Conservation (phyloP, 306 rosid species). For the Herpetospermum pedunculosum region DNA sequence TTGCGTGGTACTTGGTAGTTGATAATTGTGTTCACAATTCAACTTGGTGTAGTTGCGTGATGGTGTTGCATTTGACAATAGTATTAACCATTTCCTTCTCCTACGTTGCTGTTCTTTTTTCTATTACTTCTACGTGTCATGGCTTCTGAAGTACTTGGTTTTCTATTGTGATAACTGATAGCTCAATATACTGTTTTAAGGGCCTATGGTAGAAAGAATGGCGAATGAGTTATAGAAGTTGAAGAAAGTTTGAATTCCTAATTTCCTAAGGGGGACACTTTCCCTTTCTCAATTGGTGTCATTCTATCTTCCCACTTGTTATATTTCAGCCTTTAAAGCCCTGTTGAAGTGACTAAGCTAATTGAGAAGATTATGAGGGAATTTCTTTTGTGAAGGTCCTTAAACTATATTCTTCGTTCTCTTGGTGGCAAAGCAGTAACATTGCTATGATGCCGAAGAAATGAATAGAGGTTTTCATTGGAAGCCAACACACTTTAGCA, state of each 20-base stretch:
- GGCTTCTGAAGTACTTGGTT: background rate
- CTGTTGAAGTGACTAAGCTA: background rate
- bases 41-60: constrained; percentile 1
- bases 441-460: background rate
- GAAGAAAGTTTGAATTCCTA: background rate
- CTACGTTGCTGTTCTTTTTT: background rate
- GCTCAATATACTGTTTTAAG: background rate
- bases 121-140: background rate
- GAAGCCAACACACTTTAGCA: background rate
- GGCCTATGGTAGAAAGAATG: background rate
- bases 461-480: background rate
- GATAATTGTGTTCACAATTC: background rate
- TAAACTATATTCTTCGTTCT: background rate
- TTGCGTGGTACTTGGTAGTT: background rate
- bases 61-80: background rate
- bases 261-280: background rate
- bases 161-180: background rate
- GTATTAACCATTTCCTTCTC: background rate
- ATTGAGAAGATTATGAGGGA: background rate
- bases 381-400: background rate
- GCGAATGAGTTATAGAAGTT: background rate
- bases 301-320: background rate
- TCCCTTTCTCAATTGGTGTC: background rate
- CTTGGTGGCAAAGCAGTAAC: background rate
- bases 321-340: background rate